Conservation (phyloP, 139 green algal species). For the Chlamydomonas sp. region DNA sequence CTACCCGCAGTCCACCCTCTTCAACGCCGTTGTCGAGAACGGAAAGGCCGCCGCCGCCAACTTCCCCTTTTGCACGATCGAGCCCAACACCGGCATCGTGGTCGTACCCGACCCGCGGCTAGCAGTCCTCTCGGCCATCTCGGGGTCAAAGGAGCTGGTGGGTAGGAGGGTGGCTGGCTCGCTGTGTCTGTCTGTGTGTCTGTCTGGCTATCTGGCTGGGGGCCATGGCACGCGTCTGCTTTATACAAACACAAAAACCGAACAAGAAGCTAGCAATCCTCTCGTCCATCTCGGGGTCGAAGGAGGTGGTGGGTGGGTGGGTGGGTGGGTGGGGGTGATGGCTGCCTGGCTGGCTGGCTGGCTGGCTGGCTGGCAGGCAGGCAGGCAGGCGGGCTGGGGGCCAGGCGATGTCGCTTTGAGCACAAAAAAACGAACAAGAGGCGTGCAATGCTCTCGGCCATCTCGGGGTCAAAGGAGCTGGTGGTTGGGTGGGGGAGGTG, state of each 20-base stretch:
- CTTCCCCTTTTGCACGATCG: slow-evolving; percentile 99
- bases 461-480: slow-evolving; percentile 61
- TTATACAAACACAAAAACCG: too few relatives aligned
- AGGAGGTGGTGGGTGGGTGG: slow-evolving; percentile 54
- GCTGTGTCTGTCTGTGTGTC: too few relatives aligned
- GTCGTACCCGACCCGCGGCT: slow-evolving; percentile 61
- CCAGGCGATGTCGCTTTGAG: too few relatives aligned
- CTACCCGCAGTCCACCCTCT: slow-evolving; percentile 83
- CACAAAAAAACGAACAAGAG: slow-evolving; percentile 54
- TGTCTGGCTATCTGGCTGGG: too few relatives aligned
- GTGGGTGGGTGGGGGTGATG: too few relatives aligned
- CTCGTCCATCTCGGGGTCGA: slow-evolving; percentile 52
- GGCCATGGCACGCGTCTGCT: too few relatives aligned
- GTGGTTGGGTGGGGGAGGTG: too few relatives aligned
- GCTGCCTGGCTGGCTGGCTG: too few relatives aligned
- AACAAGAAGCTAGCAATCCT: slow-evolving; percentile 58
- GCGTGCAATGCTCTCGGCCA: slow-evolving; percentile 49
- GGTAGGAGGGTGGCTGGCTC: too few relatives aligned
- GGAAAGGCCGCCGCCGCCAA: slow-evolving; percentile 83
- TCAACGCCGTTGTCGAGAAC: slow-evolving; percentile 95
- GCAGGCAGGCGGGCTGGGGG: too few relatives aligned
- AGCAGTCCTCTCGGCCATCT: slow-evolving; percentile 53
- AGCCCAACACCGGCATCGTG: slow-evolving; percentile 68
- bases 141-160: slow-evolving; percentile 57
- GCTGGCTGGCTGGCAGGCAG: too few relatives aligned